phyloP scores from a whole-genome alignment of 2,329 filamentous ascomycete genomes.

The Bipolaris oryzae region DNA sequence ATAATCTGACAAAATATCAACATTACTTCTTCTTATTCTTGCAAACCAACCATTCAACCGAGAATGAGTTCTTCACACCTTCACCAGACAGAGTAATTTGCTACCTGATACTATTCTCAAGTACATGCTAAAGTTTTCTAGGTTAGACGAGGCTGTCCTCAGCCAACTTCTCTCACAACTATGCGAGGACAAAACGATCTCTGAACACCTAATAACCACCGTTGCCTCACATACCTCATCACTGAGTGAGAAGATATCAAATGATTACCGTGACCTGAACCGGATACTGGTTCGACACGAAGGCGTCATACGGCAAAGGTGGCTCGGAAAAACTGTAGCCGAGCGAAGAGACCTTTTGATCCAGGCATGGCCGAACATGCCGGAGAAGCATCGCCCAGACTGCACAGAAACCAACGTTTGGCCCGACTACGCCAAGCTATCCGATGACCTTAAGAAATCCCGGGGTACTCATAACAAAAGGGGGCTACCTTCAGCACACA shows the following conservation, averaged over 20 bases:
- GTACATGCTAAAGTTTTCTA: neutral
- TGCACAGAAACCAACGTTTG: neutral
- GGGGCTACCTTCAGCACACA: neutral
- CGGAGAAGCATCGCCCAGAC: neutral
- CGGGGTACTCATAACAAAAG: neutral
- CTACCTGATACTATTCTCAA: too few species aligned
- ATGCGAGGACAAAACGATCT: too few species aligned
- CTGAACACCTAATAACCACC: too few species aligned
- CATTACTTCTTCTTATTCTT: too few species aligned
- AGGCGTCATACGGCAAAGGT: slow-evolving; percentile 2
- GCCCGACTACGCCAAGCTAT: neutral
- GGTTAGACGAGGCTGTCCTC: too few species aligned
- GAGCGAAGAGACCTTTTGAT: slow-evolving; percentile 5
- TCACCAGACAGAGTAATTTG: too few species aligned
- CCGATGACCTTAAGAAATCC: neutral
- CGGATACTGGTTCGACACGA: neutral
- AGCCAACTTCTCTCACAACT: too few species aligned
- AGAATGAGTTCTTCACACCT: too few species aligned
- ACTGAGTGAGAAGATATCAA: neutral
- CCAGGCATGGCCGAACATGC: neutral
- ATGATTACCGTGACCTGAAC: neutral
- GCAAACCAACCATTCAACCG: too few species aligned
- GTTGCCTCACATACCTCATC: neutral
- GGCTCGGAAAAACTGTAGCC: slow-evolving; percentile 4
- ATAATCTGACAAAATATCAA: too few species aligned